Evolutionary conservation across 108 stramenopile species (phyloP).

Genomic region (Pseudonitzschia multistriata): DNA sequence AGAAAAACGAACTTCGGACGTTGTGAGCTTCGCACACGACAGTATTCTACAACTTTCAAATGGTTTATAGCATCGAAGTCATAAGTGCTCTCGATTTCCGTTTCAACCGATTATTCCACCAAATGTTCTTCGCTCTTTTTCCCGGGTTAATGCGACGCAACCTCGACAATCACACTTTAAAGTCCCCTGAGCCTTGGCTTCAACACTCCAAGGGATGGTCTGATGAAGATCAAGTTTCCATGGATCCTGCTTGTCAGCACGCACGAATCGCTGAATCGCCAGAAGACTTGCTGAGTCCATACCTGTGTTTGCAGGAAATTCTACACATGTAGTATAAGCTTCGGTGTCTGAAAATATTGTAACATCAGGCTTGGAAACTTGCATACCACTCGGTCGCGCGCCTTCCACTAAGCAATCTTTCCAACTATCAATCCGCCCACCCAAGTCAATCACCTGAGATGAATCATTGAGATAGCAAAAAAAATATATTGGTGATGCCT

Average conservation of each 20-base stretch:
- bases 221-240: slow-evolving; percentile 79
- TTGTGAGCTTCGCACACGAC: neutral
- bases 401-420: slow-evolving; percentile 58
- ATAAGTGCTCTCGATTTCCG: neutral
- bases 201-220: slow-evolving; percentile 77
- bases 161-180: slow-evolving; percentile 74
- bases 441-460: slow-evolving; percentile 46
- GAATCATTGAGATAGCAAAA: neutral
- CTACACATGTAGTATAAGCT: slow-evolving; percentile 70
- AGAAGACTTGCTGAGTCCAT: slow-evolving; percentile 51
- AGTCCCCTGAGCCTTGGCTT: slow-evolving; percentile 65
- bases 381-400: slow-evolving; percentile 71
- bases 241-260: slow-evolving; percentile 27
- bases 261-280: slow-evolving; percentile 67
- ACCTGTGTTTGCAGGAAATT: slow-evolving; percentile 60
- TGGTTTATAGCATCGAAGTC: neutral
- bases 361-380: slow-evolving; percentile 58
- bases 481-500: slow-evolving; percentile 3
- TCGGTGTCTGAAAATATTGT: slow-evolving; percentile 48
- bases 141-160: slow-evolving; percentile 74
- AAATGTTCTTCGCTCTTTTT: slow-evolving; percentile 52
- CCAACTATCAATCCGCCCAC: slow-evolving; percentile 76
- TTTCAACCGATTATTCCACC: slow-evolving; percentile 58
- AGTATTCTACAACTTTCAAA: neutral
- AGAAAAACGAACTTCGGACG: too few relatives aligned